Evolutionary conservation across 1,284 basidiomycete species (phyloP).

Genomic region (Naganishia albida): DNA sequence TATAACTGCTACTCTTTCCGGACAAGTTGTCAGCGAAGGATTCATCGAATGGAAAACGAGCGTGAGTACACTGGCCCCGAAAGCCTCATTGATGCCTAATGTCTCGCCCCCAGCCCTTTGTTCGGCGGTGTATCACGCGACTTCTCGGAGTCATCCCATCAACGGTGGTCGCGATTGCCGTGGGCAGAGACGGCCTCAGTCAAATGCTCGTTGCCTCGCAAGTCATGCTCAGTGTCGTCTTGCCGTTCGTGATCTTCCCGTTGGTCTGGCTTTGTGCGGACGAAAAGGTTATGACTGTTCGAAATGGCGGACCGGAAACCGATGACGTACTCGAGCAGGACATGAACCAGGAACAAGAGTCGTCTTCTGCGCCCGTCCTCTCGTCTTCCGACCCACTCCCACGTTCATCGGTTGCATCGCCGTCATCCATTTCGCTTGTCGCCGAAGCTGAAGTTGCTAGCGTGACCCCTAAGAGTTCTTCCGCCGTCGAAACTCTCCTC

Average conservation of each 20-base stretch:
- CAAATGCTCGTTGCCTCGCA: conserved; percentile 82
- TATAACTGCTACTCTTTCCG: conserved; percentile 88
- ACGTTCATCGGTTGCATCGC: background rate
- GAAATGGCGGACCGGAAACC: conserved; percentile 23
- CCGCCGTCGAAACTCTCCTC: background rate
- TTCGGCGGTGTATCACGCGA: conserved; percentile 80
- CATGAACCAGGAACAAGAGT: background rate
- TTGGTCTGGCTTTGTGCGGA: conserved; percentile 74
- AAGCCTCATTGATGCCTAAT: conserved; percentile 26
- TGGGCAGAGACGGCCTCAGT: conserved; percentile 76
- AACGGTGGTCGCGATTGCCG: conserved; percentile 71
- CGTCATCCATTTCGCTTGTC: background rate
- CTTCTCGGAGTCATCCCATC: conserved; percentile 84
- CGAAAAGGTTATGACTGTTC: conserved; percentile 68
- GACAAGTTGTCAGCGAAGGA: conserved; percentile 89
- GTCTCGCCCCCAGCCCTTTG: conserved; percentile 61
- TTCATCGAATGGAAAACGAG: conserved; percentile 88
- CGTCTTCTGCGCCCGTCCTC: background rate
- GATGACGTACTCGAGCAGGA: background rate
- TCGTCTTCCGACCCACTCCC: background rate
- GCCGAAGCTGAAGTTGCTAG: background rate
- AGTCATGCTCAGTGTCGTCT: conserved; percentile 80
- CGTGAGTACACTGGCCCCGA: conserved; percentile 55
- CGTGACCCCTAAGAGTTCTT: too few relatives aligned
- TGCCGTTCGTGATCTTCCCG: conserved; percentile 84